These are phyloP conservation scores for Starmerella stellata DNA, from an alignment of 805 yeast genomes.

Conservation along the genomic window DNA sequence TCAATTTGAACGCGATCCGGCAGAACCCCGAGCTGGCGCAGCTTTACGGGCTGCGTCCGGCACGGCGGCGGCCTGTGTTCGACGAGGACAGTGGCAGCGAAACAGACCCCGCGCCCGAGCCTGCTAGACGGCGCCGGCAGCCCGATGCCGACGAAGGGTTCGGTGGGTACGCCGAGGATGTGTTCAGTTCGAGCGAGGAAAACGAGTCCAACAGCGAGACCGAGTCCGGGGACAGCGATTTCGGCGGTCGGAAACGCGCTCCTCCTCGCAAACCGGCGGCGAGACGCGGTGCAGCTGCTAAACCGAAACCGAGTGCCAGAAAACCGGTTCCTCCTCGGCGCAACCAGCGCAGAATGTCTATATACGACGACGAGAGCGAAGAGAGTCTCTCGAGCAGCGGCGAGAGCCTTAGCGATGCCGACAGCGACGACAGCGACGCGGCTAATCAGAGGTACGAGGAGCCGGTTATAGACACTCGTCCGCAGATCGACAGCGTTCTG, in stretches of 20 bases:
- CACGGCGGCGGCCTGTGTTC: slow-evolving; percentile 18
- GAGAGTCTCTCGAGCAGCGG: slow-evolving; percentile 3
- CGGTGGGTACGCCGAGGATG: neutral
- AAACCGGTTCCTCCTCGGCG: neutral
- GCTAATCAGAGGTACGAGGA: neutral
- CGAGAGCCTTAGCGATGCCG: neutral
- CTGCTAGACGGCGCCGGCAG: slow-evolving; percentile 2
- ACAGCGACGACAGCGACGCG: neutral
- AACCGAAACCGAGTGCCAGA: neutral
- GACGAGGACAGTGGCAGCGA: slow-evolving; percentile 12
- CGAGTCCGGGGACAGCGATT: neutral
- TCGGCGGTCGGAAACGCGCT: too few species aligned
- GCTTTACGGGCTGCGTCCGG: slow-evolving; percentile 28
- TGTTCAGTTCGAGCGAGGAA: neutral
- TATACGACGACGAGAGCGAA: slow-evolving; percentile 17
- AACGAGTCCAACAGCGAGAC: neutral
- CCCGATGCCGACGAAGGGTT: neutral
- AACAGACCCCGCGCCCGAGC: slow-evolving; percentile 1
- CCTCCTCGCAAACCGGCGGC: slow-evolving; percentile 2
- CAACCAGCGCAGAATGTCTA: slow-evolving; percentile 2
- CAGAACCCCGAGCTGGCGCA: slow-evolving; percentile 20
- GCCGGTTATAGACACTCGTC: slow-evolving; percentile 6
- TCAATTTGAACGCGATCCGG: slow-evolving; percentile 14
- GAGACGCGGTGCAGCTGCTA: neutral
- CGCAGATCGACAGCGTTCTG: slow-evolving; percentile 33